These are phyloP conservation scores for Stephania yunnanensis DNA, from an alignment of 164 flowering plant species.

Conservation along the genomic window DNA sequence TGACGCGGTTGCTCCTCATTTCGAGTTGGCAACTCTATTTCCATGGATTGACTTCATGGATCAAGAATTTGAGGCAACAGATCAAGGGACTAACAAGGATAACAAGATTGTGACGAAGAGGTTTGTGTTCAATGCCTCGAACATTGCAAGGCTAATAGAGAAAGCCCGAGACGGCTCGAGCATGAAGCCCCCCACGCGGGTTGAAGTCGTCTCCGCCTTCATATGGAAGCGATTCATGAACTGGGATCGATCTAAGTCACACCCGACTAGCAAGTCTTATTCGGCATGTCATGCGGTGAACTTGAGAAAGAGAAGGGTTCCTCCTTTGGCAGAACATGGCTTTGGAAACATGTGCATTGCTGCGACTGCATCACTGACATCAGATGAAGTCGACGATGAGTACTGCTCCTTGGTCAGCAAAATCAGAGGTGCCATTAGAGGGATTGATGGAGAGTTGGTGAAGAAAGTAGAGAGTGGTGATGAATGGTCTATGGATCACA, in stretches of 20 bases:
- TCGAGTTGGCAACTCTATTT: slow-evolving; percentile 22
- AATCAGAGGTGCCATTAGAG: slow-evolving; percentile 2
- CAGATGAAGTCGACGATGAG: neutral
- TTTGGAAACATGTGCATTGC: slow-evolving; percentile 15
- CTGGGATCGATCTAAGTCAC: slow-evolving; percentile 1
- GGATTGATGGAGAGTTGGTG: neutral
- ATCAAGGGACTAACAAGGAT: neutral
- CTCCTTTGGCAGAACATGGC: slow-evolving; percentile 14
- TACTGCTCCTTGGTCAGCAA: neutral
- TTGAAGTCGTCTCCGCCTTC: slow-evolving; percentile 20
- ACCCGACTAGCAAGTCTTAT: neutral
- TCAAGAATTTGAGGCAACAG: slow-evolving; percentile 7
- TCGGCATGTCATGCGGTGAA: slow-evolving; percentile 14
- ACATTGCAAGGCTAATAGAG: slow-evolving; percentile 11
- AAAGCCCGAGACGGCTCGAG: neutral
- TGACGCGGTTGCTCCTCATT: slow-evolving; percentile 15
- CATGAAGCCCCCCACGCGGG: neutral
- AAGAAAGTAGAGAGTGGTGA: neutral
- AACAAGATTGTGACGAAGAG: slow-evolving; percentile 20
- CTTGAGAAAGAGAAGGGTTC: slow-evolving; percentile 16
- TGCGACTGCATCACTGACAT: neutral
- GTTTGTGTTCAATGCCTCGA: slow-evolving; percentile 17
- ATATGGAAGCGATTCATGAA: slow-evolving; percentile 17
- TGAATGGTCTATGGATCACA: neutral
- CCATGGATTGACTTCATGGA: slow-evolving; percentile 20